These are phyloP conservation scores for Cercospora zeina DNA, from an alignment of 2,329 filamentous ascomycete genomes.

Conservation along the genomic window DNA sequence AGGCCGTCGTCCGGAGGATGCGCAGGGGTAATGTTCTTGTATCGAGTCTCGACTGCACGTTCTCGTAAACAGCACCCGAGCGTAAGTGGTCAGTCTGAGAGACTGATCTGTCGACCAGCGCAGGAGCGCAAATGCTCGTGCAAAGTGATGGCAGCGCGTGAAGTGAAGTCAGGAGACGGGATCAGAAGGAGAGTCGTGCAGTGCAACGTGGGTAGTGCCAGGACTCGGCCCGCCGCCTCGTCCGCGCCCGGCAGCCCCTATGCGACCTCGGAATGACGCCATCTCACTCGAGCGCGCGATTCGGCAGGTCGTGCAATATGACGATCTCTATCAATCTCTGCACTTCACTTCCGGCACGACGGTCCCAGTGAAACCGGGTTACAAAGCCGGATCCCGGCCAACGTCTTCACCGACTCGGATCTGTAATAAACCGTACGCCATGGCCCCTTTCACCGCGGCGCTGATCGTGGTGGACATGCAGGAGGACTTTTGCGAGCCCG, in stretches of 20 bases:
- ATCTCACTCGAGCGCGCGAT: too few species aligned
- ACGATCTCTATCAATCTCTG: not conserved
- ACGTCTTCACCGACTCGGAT: not conserved
- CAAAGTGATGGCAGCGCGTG: not conserved
- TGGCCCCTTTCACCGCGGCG: constrained; percentile 16
- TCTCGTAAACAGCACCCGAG: too few species aligned
- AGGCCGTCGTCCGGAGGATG: too few species aligned
- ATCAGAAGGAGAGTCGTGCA: not conserved
- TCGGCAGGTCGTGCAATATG: not conserved
- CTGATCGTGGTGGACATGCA: constrained; percentile 51
- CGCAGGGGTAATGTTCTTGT: too few species aligned
- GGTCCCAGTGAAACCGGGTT: not conserved
- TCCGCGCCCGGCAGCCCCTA: too few species aligned
- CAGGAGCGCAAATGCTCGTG: too few species aligned
- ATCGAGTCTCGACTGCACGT: too few species aligned
- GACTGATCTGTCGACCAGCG: not conserved
- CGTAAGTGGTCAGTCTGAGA: too few species aligned
- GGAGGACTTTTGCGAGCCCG: constrained; percentile 89
- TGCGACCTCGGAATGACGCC: too few species aligned
- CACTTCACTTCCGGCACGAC: not conserved
- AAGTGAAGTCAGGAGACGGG: not conserved
- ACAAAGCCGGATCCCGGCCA: not conserved
- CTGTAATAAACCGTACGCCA: not conserved
- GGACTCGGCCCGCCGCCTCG: not conserved
- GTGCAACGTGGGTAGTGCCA: not conserved